Conservation (phyloP, 768 basidiomycete species). For the Leccinum pellstonianum region DNA sequence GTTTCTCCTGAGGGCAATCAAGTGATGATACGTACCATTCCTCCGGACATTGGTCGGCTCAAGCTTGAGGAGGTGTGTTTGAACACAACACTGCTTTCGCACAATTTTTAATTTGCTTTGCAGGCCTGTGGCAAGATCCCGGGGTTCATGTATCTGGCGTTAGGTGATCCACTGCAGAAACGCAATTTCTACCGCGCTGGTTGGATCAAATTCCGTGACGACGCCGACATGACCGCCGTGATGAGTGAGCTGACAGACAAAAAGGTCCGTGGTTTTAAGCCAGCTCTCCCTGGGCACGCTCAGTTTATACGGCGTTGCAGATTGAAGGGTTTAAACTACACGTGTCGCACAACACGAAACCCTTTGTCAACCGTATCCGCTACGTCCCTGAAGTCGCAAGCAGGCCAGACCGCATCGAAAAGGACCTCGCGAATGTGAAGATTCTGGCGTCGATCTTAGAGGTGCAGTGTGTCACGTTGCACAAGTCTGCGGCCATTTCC, state of each 20-base stretch:
- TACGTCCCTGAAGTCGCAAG: slow-evolving; percentile 82
- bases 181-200: slow-evolving; percentile 93
- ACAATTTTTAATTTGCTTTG: slow-evolving; percentile 6
- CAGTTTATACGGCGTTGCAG: slow-evolving; percentile 39
- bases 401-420: slow-evolving; percentile 73
- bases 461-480: slow-evolving; percentile 58
- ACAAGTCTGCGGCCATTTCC: slow-evolving; percentile 33
- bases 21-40: slow-evolving; percentile 93
- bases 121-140: slow-evolving; percentile 76
- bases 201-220: slow-evolving; percentile 86
- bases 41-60: slow-evolving; percentile 85
- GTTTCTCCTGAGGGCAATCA: slow-evolving; percentile 80
- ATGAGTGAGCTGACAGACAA: slow-evolving; percentile 77
- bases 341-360: slow-evolving; percentile 76
- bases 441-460: slow-evolving; percentile 73
- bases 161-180: slow-evolving; percentile 91
- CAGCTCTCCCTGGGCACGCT: neutral
- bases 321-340: slow-evolving; percentile 95
- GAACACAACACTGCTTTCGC: neutral
- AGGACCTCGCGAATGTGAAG: slow-evolving; percentile 78
- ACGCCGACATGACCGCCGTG: slow-evolving; percentile 75
- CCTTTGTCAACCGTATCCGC: slow-evolving; percentile 75
- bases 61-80: slow-evolving; percentile 82
- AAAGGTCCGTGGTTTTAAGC: slow-evolving; percentile 54
- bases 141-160: slow-evolving; percentile 84